Conservation (phyloP, 768 basidiomycete genomes). For the Suillus placidus region DNA sequence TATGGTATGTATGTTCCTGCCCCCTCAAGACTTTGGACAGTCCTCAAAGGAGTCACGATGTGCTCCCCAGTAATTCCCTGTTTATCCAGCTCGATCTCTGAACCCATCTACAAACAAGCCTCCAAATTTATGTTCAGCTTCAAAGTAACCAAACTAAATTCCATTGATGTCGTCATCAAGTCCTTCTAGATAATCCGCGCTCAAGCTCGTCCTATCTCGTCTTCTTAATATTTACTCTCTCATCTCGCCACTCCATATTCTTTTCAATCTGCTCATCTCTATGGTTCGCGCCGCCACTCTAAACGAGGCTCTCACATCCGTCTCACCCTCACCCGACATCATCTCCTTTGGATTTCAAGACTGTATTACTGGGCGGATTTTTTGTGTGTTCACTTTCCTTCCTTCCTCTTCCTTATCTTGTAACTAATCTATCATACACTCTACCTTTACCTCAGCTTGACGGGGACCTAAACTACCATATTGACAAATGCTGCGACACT, state of each 20-base stretch:
- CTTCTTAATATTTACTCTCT: slow-evolving; percentile 7
- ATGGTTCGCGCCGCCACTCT: slow-evolving; percentile 42
- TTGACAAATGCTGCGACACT: too few species aligned
- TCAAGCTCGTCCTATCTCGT: slow-evolving; percentile 16
- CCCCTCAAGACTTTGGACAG: slow-evolving; percentile 39
- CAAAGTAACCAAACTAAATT: slow-evolving; percentile 24
- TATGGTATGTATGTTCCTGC: too few species aligned
- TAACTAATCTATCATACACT: too few species aligned
- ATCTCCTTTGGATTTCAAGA: too few species aligned
- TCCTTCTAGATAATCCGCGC: slow-evolving; percentile 38
- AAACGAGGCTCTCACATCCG: too few species aligned
- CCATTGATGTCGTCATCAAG: slow-evolving; percentile 37
- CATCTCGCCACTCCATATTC: slow-evolving; percentile 32
- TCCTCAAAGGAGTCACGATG: slow-evolving; percentile 42
- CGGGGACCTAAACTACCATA: too few species aligned
- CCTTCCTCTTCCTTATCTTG: too few species aligned
- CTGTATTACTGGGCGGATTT: too few species aligned
- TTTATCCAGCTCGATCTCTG: slow-evolving; percentile 27
- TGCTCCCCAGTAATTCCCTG: slow-evolving; percentile 31
- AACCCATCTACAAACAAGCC: slow-evolving; percentile 19
- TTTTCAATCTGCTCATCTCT: slow-evolving; percentile 29
- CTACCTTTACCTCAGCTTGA: too few species aligned
- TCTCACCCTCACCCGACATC: too few species aligned
- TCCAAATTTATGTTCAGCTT: slow-evolving; percentile 18
- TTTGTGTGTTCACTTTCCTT: too few species aligned